Evolutionary conservation across 139 green algal genomes (phyloP).

Genomic region (Pseudopediastrum boryanum): DNA sequence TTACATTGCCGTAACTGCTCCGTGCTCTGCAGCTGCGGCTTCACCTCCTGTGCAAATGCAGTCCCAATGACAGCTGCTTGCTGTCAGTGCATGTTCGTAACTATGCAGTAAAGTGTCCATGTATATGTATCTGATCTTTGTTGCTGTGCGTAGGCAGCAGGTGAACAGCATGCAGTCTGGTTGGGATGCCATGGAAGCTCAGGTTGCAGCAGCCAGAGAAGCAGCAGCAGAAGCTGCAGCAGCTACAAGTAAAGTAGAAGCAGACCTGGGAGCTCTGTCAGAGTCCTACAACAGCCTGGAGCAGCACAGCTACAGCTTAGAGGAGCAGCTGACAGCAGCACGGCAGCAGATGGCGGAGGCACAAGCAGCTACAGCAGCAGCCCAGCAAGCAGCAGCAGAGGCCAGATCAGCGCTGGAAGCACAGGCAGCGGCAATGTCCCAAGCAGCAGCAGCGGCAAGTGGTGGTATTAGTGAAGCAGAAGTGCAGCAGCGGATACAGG

Average conservation of each 20-base stretch:
- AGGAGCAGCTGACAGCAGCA: conserved; percentile 54
- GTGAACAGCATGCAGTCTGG: conserved; percentile 28
- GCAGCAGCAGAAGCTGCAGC: conserved; percentile 27
- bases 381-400: conserved; percentile 7
- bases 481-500: neutral
- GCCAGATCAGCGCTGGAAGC: neutral
- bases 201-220: conserved; percentile 5
- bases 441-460: neutral
- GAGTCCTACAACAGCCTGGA: conserved; percentile 83
- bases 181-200: conserved; percentile 20
- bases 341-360: conserved; percentile 19
- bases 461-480: neutral
- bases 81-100: neutral
- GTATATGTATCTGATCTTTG: conserved; percentile 13
- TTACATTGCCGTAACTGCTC: too few species aligned
- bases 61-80: neutral
- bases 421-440: neutral
- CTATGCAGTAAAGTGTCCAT: neutral
- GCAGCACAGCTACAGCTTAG: conserved; percentile 56
- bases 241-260: conserved; percentile 49
- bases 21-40: too few species aligned
- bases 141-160: conserved; percentile 32
- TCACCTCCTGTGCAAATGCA: too few species aligned
- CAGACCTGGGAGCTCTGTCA: conserved; percentile 69
- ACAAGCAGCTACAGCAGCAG: conserved; percentile 18